A percentile compares a stretch with the other conserved stretches of the same genome.
Conservation (phyloP, 169 alveolate genomes). For the Eimeria brunetti region DNA sequence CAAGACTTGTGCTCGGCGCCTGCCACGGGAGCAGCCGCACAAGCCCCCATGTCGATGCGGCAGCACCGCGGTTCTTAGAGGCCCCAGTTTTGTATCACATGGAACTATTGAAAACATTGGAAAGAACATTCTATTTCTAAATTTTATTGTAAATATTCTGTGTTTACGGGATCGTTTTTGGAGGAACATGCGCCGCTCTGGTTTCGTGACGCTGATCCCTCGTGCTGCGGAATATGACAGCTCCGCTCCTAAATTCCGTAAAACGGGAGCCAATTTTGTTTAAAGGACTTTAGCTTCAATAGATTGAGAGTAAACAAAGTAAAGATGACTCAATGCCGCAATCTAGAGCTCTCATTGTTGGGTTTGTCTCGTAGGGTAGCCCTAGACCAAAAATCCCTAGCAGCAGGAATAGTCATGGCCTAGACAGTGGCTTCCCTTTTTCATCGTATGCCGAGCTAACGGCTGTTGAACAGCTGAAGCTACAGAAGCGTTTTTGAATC, state of each 20-base stretch:
- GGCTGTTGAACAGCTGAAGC: background rate
- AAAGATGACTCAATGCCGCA: background rate
- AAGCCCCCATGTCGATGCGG: conserved; percentile 51
- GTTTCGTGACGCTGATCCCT: background rate
- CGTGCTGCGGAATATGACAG: background rate
- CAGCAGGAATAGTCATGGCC: background rate
- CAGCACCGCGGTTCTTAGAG: background rate
- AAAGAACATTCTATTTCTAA: background rate
- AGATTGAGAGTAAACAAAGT: background rate
- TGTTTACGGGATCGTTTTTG: background rate
- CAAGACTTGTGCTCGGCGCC: background rate
- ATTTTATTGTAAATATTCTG: background rate
- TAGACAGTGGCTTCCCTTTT: too few species aligned
- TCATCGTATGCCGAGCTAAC: background rate
- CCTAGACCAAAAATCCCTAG: background rate
- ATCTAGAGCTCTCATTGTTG: background rate
- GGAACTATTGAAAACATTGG: background rate
- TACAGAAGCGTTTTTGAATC: background rate
- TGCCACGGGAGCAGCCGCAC: background rate
- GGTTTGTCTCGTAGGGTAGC: background rate
- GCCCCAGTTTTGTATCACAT: background rate
- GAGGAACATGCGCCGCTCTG: background rate
- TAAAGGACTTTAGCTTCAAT: background rate
- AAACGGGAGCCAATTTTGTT: background rate
- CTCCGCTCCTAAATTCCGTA: background rate